These are phyloP conservation scores for Bipolaris zeicola DNA, from an alignment of 2,329 filamentous ascomycete species.

Conservation along the genomic window DNA sequence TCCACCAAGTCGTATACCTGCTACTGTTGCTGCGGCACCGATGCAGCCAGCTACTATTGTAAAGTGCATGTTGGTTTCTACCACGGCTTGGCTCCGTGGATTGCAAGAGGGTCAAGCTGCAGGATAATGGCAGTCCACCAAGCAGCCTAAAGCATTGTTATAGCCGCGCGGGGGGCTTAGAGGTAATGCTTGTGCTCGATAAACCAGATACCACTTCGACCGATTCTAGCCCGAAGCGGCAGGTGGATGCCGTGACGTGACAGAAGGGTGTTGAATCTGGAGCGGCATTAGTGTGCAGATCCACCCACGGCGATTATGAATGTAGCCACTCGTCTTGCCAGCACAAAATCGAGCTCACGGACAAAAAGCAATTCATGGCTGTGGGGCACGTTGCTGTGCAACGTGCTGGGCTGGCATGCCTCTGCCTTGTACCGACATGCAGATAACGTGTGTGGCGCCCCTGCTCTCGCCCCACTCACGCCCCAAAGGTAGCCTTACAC, in stretches of 20 bases:
- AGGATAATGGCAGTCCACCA: neutral
- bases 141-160: constrained; percentile 1
- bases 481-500: neutral
- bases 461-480: neutral
- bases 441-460: constrained; percentile 4
- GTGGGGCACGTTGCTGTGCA: neutral
- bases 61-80: constrained; percentile 9
- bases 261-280: neutral
- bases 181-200: constrained; percentile 1
- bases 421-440: neutral
- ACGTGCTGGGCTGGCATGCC: constrained; percentile 3
- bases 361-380: neutral
- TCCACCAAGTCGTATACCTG: constrained; percentile 10
- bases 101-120: neutral
- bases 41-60: constrained; percentile 13
- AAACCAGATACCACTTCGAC: neutral
- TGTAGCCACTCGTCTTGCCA: neutral
- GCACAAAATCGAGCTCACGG: neutral
- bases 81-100: neutral
- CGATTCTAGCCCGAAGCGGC: constrained; percentile 8
- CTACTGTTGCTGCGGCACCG: constrained; percentile 9
- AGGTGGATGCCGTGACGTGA: constrained; percentile 15
- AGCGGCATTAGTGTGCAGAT: constrained; percentile 7
- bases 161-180: constrained; percentile 3
- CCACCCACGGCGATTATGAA: constrained; percentile 1